Base-by-base conservation (phyloP, 805 yeast genomes). In the Candida berthetii region DNA sequence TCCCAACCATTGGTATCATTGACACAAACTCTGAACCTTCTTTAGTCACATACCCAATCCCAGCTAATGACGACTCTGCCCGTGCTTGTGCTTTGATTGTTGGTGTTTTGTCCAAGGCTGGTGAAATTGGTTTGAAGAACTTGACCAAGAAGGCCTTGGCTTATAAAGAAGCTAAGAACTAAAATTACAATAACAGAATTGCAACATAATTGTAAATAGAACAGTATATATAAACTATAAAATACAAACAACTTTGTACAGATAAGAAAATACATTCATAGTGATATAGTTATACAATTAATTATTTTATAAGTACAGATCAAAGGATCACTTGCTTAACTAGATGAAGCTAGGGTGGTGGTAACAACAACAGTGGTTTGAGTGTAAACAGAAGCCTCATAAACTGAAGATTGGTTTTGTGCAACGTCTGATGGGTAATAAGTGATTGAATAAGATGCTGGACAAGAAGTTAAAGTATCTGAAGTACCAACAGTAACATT, bases 1-100 rank as follows among this genome's bases (percentile, higher is more conserved):
- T 93, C 27, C 99, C 99, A 44, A 89, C 97, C 1, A 80, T 93
- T 53, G 98, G 96, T 24, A 75, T 93, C 43, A 80, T 93, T 47
- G 99, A 93, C 65, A 90, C 98, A 18, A 91, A 93, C 63, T 80
- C 85, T 60, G 96, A 93, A 58, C 95, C 97, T 8, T 76, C 85
- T 14, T 66, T 84, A 51, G 85, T 91, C 41, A 88, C 96, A 2
- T 93, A 93, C 58, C 95, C 98, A 39, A 85, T 93, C 50, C 98
- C 98, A 15, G 95, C 95, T 48, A 93, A 93, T 60, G 98, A 93
- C 61, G 97, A 90, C 60, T 83, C 95, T 7, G 66, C 79, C 44
- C 77, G 99, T 61, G 76, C 95, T 7, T 79, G 84, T 9, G 82
- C 86, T 48, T 69, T 93, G 49, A 74, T 93, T 51, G 67, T 80